Percentiles rank a stretch among this genome's conserved stretches.
phyloP scores from a whole-genome alignment of 2,329 filamentous ascomycete species.

The Neonectria sp. region DNA sequence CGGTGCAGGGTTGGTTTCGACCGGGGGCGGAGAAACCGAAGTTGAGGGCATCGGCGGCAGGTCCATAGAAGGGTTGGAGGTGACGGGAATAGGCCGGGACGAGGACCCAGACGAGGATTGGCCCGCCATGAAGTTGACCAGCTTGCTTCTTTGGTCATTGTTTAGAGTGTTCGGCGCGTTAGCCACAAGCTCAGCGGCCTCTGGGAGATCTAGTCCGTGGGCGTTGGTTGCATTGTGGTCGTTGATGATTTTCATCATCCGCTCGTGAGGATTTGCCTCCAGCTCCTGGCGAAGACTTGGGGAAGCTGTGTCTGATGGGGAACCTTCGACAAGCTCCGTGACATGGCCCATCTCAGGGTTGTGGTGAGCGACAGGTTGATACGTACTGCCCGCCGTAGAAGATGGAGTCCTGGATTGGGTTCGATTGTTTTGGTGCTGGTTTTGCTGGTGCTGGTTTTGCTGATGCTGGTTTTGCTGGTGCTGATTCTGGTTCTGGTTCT shows the following conservation, averaged over 20 bases:
- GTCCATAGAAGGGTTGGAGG: conserved; percentile 34
- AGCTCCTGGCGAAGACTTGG: conserved; percentile 70
- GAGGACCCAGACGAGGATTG: conserved; percentile 51
- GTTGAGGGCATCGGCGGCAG: conserved; percentile 38
- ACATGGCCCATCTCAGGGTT: conserved; percentile 69
- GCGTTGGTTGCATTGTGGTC: conserved; percentile 72
- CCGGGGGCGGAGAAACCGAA: conserved; percentile 46
- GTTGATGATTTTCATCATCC: conserved; percentile 77
- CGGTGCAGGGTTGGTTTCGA: conserved; percentile 46
- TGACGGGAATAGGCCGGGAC: conserved; percentile 39
- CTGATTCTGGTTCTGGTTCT: background rate
- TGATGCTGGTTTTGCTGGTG: conserved; percentile 12
- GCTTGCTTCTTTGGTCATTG: conserved; percentile 70
- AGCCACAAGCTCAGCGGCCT: conserved; percentile 65
- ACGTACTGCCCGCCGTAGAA: conserved; percentile 38
- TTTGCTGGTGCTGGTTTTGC: background rate
- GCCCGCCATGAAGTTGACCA: conserved; percentile 73
- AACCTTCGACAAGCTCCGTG: conserved; percentile 72
- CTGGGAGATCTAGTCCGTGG: conserved; percentile 66
- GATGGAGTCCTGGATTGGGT: conserved; percentile 35
- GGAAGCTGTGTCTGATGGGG: conserved; percentile 62
- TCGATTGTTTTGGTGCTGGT: conserved; percentile 38
- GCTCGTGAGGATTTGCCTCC: conserved; percentile 70
- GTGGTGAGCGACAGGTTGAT: conserved; percentile 47
- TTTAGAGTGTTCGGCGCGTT: conserved; percentile 69